A percentile compares a stretch with the other conserved stretches of the same genome.
Conservation (phyloP, 176 grass and related monocot genomes). For the Urochloa ruziziensis region DNA sequence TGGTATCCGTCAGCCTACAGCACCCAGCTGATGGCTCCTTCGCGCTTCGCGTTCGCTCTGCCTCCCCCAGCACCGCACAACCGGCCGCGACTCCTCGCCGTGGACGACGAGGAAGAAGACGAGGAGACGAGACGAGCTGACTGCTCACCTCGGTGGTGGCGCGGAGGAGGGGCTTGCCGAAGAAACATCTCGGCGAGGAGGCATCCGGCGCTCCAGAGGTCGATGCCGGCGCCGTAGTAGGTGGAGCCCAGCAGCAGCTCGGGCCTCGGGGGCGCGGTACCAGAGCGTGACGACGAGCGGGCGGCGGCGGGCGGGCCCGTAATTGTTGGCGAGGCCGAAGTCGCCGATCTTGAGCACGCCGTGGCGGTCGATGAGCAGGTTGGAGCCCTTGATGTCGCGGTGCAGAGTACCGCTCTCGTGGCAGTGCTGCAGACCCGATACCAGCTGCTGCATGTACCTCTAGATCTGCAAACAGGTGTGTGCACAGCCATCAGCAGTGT, state of each 20-base stretch:
- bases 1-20: not conserved
- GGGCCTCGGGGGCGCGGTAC: constrained; percentile 46
- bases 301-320: constrained; percentile 17
- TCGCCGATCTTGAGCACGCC: constrained; percentile 60
- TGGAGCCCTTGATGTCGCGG: constrained; percentile 60
- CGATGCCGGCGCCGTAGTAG: constrained; percentile 46
- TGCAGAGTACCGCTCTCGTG: constrained; percentile 56
- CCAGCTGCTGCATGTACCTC: constrained; percentile 50
- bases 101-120: not conserved
- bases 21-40: not conserved
- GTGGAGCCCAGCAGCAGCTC: constrained; percentile 45
- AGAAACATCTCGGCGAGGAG: constrained; percentile 57
- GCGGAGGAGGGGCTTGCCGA: constrained; percentile 38
- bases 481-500: not conserved
- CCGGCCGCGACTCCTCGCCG: no score
- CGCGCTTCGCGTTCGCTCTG: not conserved
- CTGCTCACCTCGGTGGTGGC: constrained; percentile 15
- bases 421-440: constrained; percentile 52
- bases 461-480: constrained; percentile 41
- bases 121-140: not conserved
- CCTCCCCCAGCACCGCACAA: not conserved
- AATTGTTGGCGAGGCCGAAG: constrained; percentile 54
- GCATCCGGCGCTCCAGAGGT: constrained; percentile 62
- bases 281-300: constrained; percentile 58
- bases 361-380: constrained; percentile 46